Conservation (phyloP, 257 asterid genomes). For the Primulina tabacum region DNA sequence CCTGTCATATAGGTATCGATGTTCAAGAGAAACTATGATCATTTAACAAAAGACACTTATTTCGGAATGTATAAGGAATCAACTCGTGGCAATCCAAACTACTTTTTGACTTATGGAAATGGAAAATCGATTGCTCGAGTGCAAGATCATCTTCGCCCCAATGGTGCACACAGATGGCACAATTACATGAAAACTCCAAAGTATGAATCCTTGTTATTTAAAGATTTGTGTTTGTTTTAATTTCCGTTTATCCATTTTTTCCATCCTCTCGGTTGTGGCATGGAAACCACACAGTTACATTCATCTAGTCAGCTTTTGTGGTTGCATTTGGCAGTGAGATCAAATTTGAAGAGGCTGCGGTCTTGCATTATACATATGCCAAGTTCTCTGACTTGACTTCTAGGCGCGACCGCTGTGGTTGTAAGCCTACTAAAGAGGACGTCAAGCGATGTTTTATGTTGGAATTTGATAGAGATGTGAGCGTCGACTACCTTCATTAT, state of each 20-base stretch:
- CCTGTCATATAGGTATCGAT: conserved; percentile 55
- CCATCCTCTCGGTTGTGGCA: conserved; percentile 3
- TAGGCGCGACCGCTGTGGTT: conserved; percentile 77
- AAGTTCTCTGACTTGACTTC: conserved; percentile 80
- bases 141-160: conserved; percentile 78
- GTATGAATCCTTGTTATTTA: conserved; percentile 32
- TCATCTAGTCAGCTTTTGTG: conserved; percentile 16
- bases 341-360: conserved; percentile 71
- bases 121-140: conserved; percentile 79
- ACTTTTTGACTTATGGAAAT: conserved; percentile 78
- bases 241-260: conserved; percentile 13
- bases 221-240: conserved; percentile 6
- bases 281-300: conserved; percentile 13
- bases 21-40: conserved; percentile 82
- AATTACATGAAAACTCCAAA: conserved; percentile 68
- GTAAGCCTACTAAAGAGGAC: conserved; percentile 81
- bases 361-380: conserved; percentile 75
- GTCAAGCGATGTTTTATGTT: conserved; percentile 74
- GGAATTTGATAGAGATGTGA: conserved; percentile 78
- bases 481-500: conserved; percentile 24
- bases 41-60: conserved; percentile 53
- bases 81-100: conserved; percentile 68
- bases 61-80: conserved; percentile 54
- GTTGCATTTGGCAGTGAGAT: conserved; percentile 51
- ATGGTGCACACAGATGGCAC: conserved; percentile 89